These are phyloP conservation scores for Globisporangium megalacanthum DNA, from an alignment of 352 stramenopile genomes.

Conservation along the genomic window DNA sequence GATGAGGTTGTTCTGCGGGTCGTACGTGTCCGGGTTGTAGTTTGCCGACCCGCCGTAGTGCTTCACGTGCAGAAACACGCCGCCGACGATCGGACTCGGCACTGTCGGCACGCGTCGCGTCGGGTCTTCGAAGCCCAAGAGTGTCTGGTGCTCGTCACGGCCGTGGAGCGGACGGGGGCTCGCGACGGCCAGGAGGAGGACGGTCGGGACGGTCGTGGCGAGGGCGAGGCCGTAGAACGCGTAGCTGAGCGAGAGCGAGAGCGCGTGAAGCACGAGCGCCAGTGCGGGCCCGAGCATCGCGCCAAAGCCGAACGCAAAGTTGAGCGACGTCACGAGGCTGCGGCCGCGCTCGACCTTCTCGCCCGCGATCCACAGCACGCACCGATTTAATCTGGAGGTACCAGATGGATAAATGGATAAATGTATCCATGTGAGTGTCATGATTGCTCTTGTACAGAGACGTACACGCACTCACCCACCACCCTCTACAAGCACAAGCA, in stretches of 20 bases:
- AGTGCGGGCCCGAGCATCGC: constrained; percentile 45
- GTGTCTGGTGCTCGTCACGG: constrained; percentile 54
- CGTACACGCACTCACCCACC: neutral
- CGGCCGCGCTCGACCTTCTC: constrained; percentile 63
- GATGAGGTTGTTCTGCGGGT: constrained; percentile 80
- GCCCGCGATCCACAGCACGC: constrained; percentile 58
- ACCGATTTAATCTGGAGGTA: constrained; percentile 48
- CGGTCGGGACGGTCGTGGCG: constrained; percentile 33
- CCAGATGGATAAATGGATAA: no score
- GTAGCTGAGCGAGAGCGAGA: constrained; percentile 44
- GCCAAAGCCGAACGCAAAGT: constrained; percentile 61
- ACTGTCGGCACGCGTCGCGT: constrained; percentile 71
- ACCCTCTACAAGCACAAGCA: neutral
- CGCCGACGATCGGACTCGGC: constrained; percentile 70
- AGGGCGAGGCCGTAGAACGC: constrained; percentile 56
- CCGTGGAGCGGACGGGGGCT: constrained; percentile 37
- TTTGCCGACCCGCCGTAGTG: constrained; percentile 67
- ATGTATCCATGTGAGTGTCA: constrained; percentile 6
- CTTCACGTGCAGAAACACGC: constrained; percentile 78
- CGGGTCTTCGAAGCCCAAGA: constrained; percentile 66
- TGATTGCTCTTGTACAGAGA: neutral
- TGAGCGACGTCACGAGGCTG: constrained; percentile 71
- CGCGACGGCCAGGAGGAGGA: constrained; percentile 34
- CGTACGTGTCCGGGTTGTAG: constrained; percentile 77
- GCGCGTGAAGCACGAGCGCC: constrained; percentile 41